Conservation (phyloP, 2,329 filamentous ascomycete species). For the Monilinia fructigena region DNA sequence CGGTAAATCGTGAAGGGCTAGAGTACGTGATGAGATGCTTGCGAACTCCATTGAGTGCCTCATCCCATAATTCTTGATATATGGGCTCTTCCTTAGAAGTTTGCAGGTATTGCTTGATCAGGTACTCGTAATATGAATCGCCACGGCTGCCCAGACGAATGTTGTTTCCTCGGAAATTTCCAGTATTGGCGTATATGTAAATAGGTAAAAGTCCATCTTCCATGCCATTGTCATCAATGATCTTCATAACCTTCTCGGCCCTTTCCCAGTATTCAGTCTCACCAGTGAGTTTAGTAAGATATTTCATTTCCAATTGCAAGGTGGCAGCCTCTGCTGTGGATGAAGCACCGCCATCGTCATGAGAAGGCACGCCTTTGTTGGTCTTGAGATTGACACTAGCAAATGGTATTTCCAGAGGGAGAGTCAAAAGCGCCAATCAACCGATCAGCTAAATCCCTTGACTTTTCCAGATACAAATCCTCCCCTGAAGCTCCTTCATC, state of each 20-base stretch:
- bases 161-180: constrained; percentile 77
- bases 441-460: constrained; percentile 85
- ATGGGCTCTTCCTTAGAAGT: constrained; percentile 82
- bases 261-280: constrained; percentile 91
- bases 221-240: constrained; percentile 78
- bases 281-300: constrained; percentile 89
- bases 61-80: constrained; percentile 91
- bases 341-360: constrained; percentile 81
- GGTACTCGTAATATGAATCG: constrained; percentile 98
- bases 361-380: constrained; percentile 72
- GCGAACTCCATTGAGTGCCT: constrained; percentile 79
- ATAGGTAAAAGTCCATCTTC: constrained; percentile 87
- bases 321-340: constrained; percentile 93
- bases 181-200: constrained; percentile 77
- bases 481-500: constrained; percentile 73
- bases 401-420: constrained; percentile 78
- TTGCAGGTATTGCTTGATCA: constrained; percentile 97
- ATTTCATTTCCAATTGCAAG: constrained; percentile 95
- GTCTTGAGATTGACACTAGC: constrained; percentile 86
- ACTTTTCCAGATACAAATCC: constrained; percentile 94
- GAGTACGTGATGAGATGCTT: constrained; percentile 93
- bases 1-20: constrained; percentile 74
- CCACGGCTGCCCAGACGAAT: constrained; percentile 91
- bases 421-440: constrained; percentile 86
- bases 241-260: constrained; percentile 86